Conservation (phyloP, 1,284 basidiomycete species). For the Cryptococcus neoformans region DNA sequence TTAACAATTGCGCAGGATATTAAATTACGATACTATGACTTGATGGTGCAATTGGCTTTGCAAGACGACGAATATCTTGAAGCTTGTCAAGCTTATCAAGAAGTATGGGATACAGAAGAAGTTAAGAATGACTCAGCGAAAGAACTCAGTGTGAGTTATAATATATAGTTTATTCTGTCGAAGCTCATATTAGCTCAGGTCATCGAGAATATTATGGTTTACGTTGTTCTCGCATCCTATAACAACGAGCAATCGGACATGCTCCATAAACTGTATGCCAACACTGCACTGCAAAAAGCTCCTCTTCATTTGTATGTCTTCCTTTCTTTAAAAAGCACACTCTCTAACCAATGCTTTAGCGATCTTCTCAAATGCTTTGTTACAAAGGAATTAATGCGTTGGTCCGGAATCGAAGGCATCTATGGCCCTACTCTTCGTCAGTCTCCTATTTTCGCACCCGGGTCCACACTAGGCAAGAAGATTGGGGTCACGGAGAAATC, state of each 20-base stretch:
- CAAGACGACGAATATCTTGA: constrained; percentile 84
- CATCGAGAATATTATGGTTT: constrained; percentile 90
- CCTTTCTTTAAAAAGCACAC: neutral
- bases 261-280: constrained; percentile 72
- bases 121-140: constrained; percentile 78
- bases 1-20: constrained; percentile 63
- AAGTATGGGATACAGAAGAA: constrained; percentile 92
- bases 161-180: neutral
- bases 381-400: constrained; percentile 93
- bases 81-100: constrained; percentile 91
- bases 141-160: constrained; percentile 63
- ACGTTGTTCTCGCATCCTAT: constrained; percentile 87
- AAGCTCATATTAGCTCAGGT: constrained; percentile 55
- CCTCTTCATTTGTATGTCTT: constrained; percentile 77
- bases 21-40: constrained; percentile 91
- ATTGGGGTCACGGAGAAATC: constrained; percentile 29
- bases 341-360: constrained; percentile 51
- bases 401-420: constrained; percentile 91
- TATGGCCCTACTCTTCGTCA: constrained; percentile 80
- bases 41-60: constrained; percentile 93
- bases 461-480: constrained; percentile 38
- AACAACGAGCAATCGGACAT: constrained; percentile 98
- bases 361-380: constrained; percentile 96
- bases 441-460: constrained; percentile 72
- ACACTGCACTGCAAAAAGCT: constrained; percentile 73